phyloP scores from a whole-genome alignment of 2,329 filamentous ascomycete species.

The Hymenoscyphus linearis region DNA sequence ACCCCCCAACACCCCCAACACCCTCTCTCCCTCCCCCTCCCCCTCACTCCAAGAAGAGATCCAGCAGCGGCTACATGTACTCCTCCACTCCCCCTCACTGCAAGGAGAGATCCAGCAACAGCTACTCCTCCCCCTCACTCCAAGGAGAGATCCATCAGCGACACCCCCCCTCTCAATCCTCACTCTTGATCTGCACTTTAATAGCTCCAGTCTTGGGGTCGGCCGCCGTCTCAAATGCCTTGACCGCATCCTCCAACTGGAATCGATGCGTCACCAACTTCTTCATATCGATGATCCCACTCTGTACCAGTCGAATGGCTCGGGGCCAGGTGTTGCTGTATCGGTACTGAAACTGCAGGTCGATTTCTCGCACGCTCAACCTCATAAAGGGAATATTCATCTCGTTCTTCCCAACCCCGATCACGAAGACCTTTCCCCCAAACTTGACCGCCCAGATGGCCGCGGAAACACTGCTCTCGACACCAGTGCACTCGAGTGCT shows the following conservation, averaged over 20 bases:
- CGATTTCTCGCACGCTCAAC: slow-evolving; percentile 83
- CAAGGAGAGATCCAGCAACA: too few species aligned
- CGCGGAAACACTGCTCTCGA: slow-evolving; percentile 79
- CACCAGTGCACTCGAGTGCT: slow-evolving; percentile 88
- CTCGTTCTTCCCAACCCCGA: slow-evolving; percentile 91
- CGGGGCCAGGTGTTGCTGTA: slow-evolving; percentile 96
- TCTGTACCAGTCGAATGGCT: slow-evolving; percentile 82
- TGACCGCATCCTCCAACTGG: slow-evolving; percentile 75
- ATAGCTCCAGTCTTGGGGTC: slow-evolving; percentile 92
- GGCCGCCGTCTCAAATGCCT: slow-evolving; percentile 84
- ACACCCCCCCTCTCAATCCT: slow-evolving; percentile 20
- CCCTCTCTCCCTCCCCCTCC: too few species aligned
- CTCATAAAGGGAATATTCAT: slow-evolving; percentile 96
- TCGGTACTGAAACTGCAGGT: slow-evolving; percentile 93
- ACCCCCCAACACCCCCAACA: too few species aligned
- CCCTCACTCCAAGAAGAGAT: too few species aligned
- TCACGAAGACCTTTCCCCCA: slow-evolving; percentile 94
- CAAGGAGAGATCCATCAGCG: neutral
- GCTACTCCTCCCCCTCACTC: too few species aligned
- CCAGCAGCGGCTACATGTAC: too few species aligned
- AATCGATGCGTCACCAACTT: slow-evolving; percentile 86
- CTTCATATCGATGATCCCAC: slow-evolving; percentile 74
- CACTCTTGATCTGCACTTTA: slow-evolving; percentile 89
- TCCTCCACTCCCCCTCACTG: too few species aligned
- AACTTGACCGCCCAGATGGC: slow-evolving; percentile 91